Evolutionary conservation across 306 rosid genomes (phyloP).

Genomic region (Hippophae rhamnoides): DNA sequence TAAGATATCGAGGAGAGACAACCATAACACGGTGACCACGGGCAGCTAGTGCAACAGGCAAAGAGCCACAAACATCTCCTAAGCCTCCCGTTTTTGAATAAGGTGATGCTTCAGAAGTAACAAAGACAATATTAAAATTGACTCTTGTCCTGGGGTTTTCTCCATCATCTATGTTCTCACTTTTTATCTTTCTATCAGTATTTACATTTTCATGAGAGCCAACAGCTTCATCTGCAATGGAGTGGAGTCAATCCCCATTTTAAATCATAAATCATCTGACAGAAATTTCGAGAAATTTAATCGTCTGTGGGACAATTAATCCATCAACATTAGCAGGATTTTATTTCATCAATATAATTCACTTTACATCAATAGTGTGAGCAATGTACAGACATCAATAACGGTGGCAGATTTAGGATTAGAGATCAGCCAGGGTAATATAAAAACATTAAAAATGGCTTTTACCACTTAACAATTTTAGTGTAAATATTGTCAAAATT

Average conservation of each 20-base stretch:
- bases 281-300: background rate
- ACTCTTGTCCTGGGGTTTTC: slow-evolving; percentile 25
- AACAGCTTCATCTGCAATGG: slow-evolving; percentile 19
- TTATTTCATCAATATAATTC: background rate
- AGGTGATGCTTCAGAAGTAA: slow-evolving; percentile 77
- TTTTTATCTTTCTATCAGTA: slow-evolving; percentile 8
- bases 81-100: slow-evolving; percentile 88
- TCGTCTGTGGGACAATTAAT: background rate
- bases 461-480: no score
- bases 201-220: slow-evolving; percentile 14
- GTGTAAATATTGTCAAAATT: no score
- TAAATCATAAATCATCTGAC: background rate
- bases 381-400: no score
- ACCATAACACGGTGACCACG: slow-evolving; percentile 94
- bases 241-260: slow-evolving; percentile 7
- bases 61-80: slow-evolving; percentile 91
- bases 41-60: slow-evolving; percentile 65
- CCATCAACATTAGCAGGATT: background rate
- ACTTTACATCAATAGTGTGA: no score
- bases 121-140: slow-evolving; percentile 45
- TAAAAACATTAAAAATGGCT: no score
- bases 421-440: no score
- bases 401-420: no score
- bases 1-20: slow-evolving; percentile 62
- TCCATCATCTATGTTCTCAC: slow-evolving; percentile 21